These are phyloP conservation scores for Beauveria varroae DNA, from an alignment of 2,329 filamentous ascomycete species.

Conservation along the genomic window DNA sequence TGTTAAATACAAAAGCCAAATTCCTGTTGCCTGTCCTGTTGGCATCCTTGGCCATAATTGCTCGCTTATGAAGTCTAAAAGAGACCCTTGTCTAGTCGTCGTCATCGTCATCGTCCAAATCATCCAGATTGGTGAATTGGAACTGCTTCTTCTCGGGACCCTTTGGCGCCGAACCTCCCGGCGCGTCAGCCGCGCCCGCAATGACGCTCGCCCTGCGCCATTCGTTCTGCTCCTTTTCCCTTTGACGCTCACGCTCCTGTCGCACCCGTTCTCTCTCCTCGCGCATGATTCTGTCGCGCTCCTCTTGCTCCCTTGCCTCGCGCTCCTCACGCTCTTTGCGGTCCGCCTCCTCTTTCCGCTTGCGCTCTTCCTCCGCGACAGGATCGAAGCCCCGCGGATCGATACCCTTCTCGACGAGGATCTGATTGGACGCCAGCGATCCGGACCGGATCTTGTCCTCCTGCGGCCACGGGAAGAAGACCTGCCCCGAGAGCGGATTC, in stretches of 20 bases:
- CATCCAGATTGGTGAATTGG: conserved; percentile 46
- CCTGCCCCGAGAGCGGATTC: conserved; percentile 47
- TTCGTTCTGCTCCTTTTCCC: conserved; percentile 34
- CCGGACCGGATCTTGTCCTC: conserved; percentile 63
- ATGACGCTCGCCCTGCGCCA: conserved; percentile 33
- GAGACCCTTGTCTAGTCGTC: conserved; percentile 21
- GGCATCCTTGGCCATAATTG: neutral
- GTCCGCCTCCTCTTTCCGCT: conserved; percentile 44
- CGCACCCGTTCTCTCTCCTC: conserved; percentile 31
- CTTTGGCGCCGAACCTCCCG: conserved; percentile 19
- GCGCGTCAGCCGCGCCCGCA: conserved; percentile 18
- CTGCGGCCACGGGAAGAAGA: conserved; percentile 72
- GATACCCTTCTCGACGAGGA: conserved; percentile 52
- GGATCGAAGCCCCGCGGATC: conserved; percentile 56
- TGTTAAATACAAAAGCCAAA: conserved; percentile 10
- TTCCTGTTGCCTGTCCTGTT: neutral
- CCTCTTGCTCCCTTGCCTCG: conserved; percentile 38
- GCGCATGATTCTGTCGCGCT: conserved; percentile 33
- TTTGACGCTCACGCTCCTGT: conserved; percentile 35
- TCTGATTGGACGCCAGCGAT: conserved; percentile 57
- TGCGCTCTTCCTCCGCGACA: conserved; percentile 43
- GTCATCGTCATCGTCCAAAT: conserved; percentile 43
- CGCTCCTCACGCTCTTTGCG: conserved; percentile 38
- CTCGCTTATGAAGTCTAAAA: neutral
- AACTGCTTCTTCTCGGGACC: conserved; percentile 44